Evolutionary conservation across 1,284 basidiomycete genomes (phyloP).

Genomic region (Entoloma clypeatum): DNA sequence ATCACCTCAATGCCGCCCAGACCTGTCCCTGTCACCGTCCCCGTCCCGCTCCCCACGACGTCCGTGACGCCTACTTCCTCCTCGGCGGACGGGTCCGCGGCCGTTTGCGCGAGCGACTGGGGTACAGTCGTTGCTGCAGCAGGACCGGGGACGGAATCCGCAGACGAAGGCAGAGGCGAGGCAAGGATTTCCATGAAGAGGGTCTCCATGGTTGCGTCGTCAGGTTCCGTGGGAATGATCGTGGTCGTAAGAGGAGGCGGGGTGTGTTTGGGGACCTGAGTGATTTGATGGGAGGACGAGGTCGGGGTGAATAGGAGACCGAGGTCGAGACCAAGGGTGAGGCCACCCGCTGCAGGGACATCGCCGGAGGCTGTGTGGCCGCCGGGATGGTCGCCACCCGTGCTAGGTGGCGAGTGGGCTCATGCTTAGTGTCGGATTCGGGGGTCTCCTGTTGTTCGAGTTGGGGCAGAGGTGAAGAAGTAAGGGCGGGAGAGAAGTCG

Average conservation of each 20-base stretch:
- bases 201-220: constrained; percentile 59
- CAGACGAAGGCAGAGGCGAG: constrained; percentile 41
- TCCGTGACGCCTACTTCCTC: constrained; percentile 1
- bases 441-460: too few species aligned
- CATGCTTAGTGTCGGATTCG: constrained; percentile 32
- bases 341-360: constrained; percentile 88
- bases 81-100: background rate
- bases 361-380: constrained; percentile 60
- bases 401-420: constrained; percentile 90
- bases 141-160: constrained; percentile 27
- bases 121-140: constrained; percentile 14
- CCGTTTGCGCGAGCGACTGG: constrained; percentile 16
- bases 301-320: constrained; percentile 22
- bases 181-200: constrained; percentile 67
- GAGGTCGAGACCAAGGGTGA: constrained; percentile 25
- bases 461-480: constrained; percentile 42
- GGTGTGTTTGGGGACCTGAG: constrained; percentile 9
- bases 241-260: constrained; percentile 10
- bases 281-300: constrained; percentile 23
- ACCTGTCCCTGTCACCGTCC: constrained; percentile 4
- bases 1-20: background rate
- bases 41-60: constrained; percentile 5
- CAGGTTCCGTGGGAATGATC: constrained; percentile 30
- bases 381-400: constrained; percentile 83
- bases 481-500: constrained; percentile 37